Percentiles rank a stretch among this genome's conserved stretches.
Evolutionary conservation across 139 green algal species (phyloP).

Genomic region (Pleodorina starrii): DNA sequence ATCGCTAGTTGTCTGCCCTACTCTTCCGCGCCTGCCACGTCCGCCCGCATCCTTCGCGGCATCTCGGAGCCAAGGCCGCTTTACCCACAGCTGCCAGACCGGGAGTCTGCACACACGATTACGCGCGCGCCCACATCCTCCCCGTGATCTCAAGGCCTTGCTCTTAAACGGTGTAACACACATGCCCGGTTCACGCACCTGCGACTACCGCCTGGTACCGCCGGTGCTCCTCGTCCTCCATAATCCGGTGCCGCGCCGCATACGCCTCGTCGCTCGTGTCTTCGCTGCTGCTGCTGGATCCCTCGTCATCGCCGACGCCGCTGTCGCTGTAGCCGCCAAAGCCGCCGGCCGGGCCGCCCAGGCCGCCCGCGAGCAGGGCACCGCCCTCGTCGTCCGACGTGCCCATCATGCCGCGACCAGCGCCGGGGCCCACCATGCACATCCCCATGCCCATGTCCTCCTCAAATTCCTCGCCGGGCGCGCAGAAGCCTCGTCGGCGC

Average conservation of each 20-base stretch:
- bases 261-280: conserved; percentile 66
- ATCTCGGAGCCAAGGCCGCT: too few relatives aligned
- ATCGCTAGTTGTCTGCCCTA: too few relatives aligned
- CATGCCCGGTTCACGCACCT: too few relatives aligned
- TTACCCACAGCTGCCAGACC: too few relatives aligned
- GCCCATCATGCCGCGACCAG: neutral
- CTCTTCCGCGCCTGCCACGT: too few relatives aligned
- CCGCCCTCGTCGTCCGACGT: neutral
- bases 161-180: too few relatives aligned
- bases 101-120: neutral
- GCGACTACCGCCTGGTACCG: conserved; percentile 43
- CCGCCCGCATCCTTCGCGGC: too few relatives aligned
- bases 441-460: neutral
- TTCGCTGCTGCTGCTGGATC: conserved; percentile 70
- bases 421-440: neutral
- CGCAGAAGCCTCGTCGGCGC: neutral
- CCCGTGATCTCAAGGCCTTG: too few relatives aligned
- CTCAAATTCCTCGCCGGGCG: neutral
- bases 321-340: conserved; percentile 18
- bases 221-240: conserved; percentile 62
- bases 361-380: neutral
- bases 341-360: neutral
- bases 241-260: conserved; percentile 40
- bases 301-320: conserved; percentile 31
- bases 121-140: too few relatives aligned